Evolutionary conservation across 2,329 filamentous ascomycete species (phyloP).

Genomic region (Clonostachys byssicola): DNA sequence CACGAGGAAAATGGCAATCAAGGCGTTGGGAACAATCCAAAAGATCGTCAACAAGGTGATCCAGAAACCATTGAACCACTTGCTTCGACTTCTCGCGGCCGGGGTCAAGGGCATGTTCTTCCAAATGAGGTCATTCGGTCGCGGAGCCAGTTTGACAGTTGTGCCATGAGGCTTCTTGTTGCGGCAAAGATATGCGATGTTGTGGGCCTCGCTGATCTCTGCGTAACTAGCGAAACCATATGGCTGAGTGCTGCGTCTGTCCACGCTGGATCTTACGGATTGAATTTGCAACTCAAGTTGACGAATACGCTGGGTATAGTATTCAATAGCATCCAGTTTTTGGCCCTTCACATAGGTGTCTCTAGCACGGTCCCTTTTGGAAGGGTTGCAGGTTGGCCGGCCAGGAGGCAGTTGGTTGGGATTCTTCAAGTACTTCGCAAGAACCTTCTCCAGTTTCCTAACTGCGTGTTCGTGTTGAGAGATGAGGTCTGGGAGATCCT

Average conservation of each 20-base stretch:
- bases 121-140: conserved; percentile 93
- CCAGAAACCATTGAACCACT: conserved; percentile 81
- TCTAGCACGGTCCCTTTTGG: conserved; percentile 72
- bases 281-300: conserved; percentile 80
- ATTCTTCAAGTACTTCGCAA: conserved; percentile 89
- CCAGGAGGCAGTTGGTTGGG: conserved; percentile 73
- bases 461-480: conserved; percentile 79
- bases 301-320: conserved; percentile 80
- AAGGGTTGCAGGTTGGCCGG: conserved; percentile 74
- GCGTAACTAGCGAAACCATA: conserved; percentile 96
- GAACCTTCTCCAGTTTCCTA: conserved; percentile 72
- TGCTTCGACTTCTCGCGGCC: conserved; percentile 64
- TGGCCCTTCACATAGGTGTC: conserved; percentile 60
- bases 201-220: conserved; percentile 81
- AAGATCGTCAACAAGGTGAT: conserved; percentile 73
- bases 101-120: conserved; percentile 78
- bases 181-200: conserved; percentile 76
- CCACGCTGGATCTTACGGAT: conserved; percentile 74
- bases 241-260: conserved; percentile 81
- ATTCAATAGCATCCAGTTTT: conserved; percentile 92
- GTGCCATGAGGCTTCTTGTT: conserved; percentile 79
- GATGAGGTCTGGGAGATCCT: conserved; percentile 81
- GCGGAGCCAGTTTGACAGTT: conserved; percentile 73
- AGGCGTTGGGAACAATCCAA: conserved; percentile 88
- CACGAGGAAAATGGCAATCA: conserved; percentile 91